phyloP scores from a whole-genome alignment of 176 grass and related monocot species.

The Urochloa ruziziensis region DNA sequence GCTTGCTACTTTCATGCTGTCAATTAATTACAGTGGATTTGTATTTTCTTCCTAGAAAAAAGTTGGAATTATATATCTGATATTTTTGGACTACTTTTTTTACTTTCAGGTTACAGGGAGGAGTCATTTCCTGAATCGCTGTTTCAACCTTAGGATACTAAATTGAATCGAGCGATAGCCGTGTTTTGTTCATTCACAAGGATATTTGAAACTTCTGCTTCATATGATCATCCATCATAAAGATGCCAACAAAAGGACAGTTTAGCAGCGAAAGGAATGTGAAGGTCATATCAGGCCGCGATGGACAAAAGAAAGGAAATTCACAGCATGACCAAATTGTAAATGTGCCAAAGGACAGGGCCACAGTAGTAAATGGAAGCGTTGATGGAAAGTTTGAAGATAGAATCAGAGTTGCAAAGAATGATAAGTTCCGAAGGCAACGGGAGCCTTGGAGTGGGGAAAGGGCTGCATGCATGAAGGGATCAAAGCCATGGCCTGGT shows the following conservation, averaged over 20 bases:
- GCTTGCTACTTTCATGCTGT: neutral
- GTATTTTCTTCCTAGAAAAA: neutral
- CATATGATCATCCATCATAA: conserved; percentile 45
- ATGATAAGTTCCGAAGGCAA: conserved; percentile 39
- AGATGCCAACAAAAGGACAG: conserved; percentile 51
- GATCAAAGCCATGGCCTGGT: conserved; percentile 87
- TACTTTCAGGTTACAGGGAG: neutral
- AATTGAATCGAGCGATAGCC: conserved; percentile 15
- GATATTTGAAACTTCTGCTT: conserved; percentile 14
- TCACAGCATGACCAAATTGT: conserved; percentile 38
- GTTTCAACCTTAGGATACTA: neutral
- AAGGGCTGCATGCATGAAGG: conserved; percentile 38
- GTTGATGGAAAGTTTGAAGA: conserved; percentile 65
- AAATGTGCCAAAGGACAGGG: conserved; percentile 41
- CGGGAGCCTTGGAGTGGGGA: conserved; percentile 29
- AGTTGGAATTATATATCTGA: conserved; percentile 10
- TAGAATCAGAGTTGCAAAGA: conserved; percentile 51
- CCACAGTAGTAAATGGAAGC: conserved; percentile 12
- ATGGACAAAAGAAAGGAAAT: conserved; percentile 37
- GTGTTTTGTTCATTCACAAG: conserved; percentile 13
- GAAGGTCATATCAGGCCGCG: conserved; percentile 23
- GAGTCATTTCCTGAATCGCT: neutral
- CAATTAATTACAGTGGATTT: neutral
- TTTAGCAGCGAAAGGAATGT: conserved; percentile 33
- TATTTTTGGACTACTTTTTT: conserved; percentile 4